Conservation (phyloP, 768 basidiomycete genomes). For the Hypholoma sublateritium region DNA sequence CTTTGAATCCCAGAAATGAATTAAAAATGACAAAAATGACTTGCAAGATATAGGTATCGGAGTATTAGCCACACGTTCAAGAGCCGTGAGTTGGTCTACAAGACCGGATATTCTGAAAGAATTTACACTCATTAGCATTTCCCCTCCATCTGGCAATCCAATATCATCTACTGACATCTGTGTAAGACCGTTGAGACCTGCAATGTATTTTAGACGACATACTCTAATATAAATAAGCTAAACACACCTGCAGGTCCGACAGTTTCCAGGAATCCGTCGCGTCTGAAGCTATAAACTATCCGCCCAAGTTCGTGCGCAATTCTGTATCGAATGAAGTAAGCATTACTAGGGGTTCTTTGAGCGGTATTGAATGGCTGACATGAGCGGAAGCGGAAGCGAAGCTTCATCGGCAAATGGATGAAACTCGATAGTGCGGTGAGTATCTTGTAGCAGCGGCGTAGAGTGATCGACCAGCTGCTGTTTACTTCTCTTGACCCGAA, state of each 20-base stretch:
- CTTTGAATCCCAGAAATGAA: not conserved
- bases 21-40: slow-evolving; percentile 30
- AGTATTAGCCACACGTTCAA: slow-evolving; percentile 92
- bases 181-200: slow-evolving; percentile 78
- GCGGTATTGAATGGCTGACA: slow-evolving; percentile 40
- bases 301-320: slow-evolving; percentile 81
- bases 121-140: not conserved
- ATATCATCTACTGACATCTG: slow-evolving; percentile 47
- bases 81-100: slow-evolving; percentile 80
- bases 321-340: slow-evolving; percentile 31
- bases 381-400: slow-evolving; percentile 79
- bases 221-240: not conserved
- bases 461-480: slow-evolving; percentile 42
- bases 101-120: slow-evolving; percentile 65
- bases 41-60: slow-evolving; percentile 77
- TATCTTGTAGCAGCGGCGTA: slow-evolving; percentile 64
- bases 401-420: slow-evolving; percentile 54
- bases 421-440: slow-evolving; percentile 60
- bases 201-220: not conserved
- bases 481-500: slow-evolving; percentile 73
- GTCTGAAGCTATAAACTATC: slow-evolving; percentile 69
- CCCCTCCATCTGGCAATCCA: not conserved
- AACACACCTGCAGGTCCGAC: slow-evolving; percentile 82
- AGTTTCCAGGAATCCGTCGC: slow-evolving; percentile 82
- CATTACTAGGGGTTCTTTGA: not conserved